Base-by-base conservation (phyloP, 768 basidiomycete genomes). In the Steccherinum ochraceum region DNA sequence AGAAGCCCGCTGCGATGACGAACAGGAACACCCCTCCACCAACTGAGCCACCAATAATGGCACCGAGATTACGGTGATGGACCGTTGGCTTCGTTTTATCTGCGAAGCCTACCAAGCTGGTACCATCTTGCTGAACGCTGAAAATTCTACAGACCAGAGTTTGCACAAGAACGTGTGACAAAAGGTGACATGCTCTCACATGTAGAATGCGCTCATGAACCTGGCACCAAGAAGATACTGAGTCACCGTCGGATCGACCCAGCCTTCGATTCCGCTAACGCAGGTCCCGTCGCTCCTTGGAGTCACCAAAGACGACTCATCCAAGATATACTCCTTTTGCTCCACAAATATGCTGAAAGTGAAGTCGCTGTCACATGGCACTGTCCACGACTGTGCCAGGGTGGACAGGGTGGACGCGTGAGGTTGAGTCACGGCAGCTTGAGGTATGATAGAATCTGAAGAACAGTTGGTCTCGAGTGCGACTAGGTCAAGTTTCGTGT, bases 41-140 rank as follows among this genome's bases (percentile, higher is more conserved):
- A 18, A 67, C 56, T 2, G 58, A 55, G 43, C 64, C 63, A 40
- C 66, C 64, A 41, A 66, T 57, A 47, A 67, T 64, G 10, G 64
- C 60, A 48, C 64, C 66, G 45, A 58, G 53, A 25, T 55, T 46
- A n/a, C n/a, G n/a, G 2, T 25, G 40, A 39, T 39, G 35, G n/a
- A 39, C 35, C n/a, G 35, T 11, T n/a, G n/a, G 35, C n/a, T 39
- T 11, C 18, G 55, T 50, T 39, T 56, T 53, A 7, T 56, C 53
- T n/a, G 63, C 62, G 46, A 64, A 61, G 39, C 61, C 60, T 45
- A 64, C 47, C 16, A 53, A 43, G n/a, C 57, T 48, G 21, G 46
- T 42, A 41, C 58, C 58, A 46, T 54, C 45, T 7, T 53, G 49
- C 3, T 52, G 54, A 50, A 63, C 56, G 35, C 58, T 56, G 56